A percentile compares a stretch with the other conserved stretches of the same genome.
phyloP scores from a whole-genome alignment of 1,284 basidiomycete species.

The Ustilago nuda region DNA sequence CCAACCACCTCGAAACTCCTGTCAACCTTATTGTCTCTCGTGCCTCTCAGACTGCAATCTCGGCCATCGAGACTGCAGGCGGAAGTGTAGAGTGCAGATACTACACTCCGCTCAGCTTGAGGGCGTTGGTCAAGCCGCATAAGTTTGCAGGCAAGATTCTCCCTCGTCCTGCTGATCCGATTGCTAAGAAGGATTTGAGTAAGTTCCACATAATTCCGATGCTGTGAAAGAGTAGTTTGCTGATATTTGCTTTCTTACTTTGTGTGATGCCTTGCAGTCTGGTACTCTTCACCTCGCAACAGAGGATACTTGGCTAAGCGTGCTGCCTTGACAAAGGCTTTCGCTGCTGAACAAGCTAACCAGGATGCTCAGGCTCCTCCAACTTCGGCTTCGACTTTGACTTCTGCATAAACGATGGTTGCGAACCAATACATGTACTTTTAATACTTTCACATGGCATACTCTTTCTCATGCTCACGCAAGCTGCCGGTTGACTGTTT shows the following conservation, averaged over 20 bases:
- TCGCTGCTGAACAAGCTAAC: constrained; percentile 16
- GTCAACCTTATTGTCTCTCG: constrained; percentile 86
- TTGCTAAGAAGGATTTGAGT: constrained; percentile 60
- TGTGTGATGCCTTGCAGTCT: constrained; percentile 29
- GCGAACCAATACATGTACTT: constrained; percentile 18
- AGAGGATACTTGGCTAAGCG: constrained; percentile 58
- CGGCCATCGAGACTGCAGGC: constrained; percentile 82
- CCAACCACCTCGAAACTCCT: constrained; percentile 77
- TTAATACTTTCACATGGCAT: constrained; percentile 11
- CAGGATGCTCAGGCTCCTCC: neutral
- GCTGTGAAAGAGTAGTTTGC: neutral
- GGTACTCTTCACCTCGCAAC: constrained; percentile 54
- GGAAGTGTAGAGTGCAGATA: constrained; percentile 90
- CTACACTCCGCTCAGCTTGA: constrained; percentile 86
- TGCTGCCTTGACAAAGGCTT: constrained; percentile 25
- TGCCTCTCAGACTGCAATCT: constrained; percentile 86
- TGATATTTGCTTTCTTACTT: neutral
- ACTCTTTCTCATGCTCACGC: neutral
- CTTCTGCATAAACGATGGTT: neutral
- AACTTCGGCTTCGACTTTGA: constrained; percentile 7
- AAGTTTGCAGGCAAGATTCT: constrained; percentile 60
- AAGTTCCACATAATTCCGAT: constrained; percentile 11
- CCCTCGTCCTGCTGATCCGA: constrained; percentile 59
- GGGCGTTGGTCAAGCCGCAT: constrained; percentile 78
- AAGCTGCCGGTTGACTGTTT: neutral